These are phyloP conservation scores for Plasmopara muralis DNA, from an alignment of 352 stramenopile species.

Conservation along the genomic window DNA sequence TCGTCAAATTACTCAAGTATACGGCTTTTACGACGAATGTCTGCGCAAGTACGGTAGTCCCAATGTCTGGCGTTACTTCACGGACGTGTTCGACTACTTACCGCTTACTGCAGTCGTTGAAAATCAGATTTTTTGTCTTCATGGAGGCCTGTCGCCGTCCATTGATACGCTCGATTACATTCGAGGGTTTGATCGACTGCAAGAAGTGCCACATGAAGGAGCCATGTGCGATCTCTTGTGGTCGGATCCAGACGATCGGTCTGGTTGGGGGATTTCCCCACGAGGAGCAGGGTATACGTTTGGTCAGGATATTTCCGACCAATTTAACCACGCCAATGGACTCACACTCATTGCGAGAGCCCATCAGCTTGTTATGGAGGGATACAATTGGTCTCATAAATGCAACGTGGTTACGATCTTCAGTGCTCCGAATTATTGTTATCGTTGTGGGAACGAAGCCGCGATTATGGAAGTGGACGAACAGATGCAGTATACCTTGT, in stretches of 20 bases:
- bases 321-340: constrained; percentile 97
- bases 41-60: constrained; percentile 96
- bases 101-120: constrained; percentile 97
- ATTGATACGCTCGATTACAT: constrained; percentile 91
- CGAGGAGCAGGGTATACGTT: constrained; percentile 97
- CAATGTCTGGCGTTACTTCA: constrained; percentile 98
- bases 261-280: constrained; percentile 98
- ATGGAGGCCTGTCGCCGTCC: constrained; percentile 95
- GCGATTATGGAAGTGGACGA: constrained; percentile 97
- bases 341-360: constrained; percentile 96
- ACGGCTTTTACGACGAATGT: constrained; percentile 81
- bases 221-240: constrained; percentile 98
- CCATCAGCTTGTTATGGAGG: constrained; percentile 92
- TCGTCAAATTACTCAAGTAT: constrained; percentile 79
- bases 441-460: constrained; percentile 97
- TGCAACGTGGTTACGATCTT: constrained; percentile 98
- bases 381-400: constrained; percentile 90
- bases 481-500: constrained; percentile 94
- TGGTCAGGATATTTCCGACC: constrained; percentile 95
- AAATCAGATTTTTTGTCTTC: constrained; percentile 99
- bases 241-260: constrained; percentile 98
- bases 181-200: constrained; percentile 91
- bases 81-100: constrained; percentile 89
- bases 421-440: constrained; percentile 99
- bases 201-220: constrained; percentile 87